Conservation (phyloP, 2,329 filamentous ascomycete genomes). For the Xylaria sp. region DNA sequence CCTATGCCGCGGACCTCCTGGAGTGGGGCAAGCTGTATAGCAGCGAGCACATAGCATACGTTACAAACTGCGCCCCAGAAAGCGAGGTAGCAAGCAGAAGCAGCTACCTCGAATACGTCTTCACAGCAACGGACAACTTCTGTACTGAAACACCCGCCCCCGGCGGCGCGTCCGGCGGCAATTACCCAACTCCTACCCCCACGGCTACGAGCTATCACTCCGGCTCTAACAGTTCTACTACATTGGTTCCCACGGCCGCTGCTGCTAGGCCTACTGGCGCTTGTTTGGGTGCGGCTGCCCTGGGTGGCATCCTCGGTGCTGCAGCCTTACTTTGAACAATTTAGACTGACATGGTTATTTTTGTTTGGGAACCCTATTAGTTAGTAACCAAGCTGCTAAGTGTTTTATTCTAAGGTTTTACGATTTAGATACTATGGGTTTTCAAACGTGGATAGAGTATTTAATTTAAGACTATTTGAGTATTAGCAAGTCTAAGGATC, state of each 20-base stretch:
- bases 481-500: background rate
- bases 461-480: background rate
- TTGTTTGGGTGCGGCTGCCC: background rate
- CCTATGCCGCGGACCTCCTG: constrained; percentile 4
- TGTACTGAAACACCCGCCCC: constrained; percentile 3
- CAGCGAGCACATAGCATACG: constrained; percentile 8
- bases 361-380: background rate
- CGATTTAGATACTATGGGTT: background rate
- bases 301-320: constrained; percentile 11
- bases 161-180: constrained; percentile 5
- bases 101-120: constrained; percentile 12
- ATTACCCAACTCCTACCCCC: constrained; percentile 2
- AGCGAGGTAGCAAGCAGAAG: constrained; percentile 1
- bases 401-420: background rate
- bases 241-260: constrained; percentile 1
- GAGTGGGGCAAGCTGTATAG: background rate
- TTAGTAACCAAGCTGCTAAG: constrained; percentile 34
- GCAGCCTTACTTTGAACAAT: constrained; percentile 6
- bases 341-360: background rate
- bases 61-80: constrained; percentile 12
- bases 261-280: constrained; percentile 3
- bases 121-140: constrained; percentile 15
- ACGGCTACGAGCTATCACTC: background rate
- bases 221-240: background rate
- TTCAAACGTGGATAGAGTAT: background rate